phyloP scores from a whole-genome alignment of 208 protist species.

The Leishmania amazonensis region DNA sequence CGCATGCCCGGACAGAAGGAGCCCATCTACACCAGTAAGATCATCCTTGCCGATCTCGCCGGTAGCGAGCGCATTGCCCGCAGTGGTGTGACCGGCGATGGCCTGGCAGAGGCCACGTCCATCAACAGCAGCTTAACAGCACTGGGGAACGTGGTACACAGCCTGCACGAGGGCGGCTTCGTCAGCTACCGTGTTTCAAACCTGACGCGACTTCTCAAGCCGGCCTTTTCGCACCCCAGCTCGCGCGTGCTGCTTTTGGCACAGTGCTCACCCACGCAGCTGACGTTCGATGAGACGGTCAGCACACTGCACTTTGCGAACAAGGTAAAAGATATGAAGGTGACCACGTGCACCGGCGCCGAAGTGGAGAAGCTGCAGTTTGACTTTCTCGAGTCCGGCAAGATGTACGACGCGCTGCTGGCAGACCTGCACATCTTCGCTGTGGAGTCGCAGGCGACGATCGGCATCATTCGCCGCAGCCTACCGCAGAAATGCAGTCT shows the following conservation, averaged over 20 bases:
- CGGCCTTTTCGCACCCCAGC: slow-evolving; percentile 80
- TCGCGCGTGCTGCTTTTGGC: slow-evolving; percentile 88
- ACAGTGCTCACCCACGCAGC: slow-evolving; percentile 77
- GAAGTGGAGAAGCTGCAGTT: slow-evolving; percentile 62
- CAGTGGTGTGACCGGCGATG: slow-evolving; percentile 65
- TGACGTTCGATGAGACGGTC: slow-evolving; percentile 87
- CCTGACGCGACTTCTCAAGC: slow-evolving; percentile 88
- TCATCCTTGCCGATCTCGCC: slow-evolving; percentile 94
- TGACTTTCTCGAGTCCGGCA: slow-evolving; percentile 56
- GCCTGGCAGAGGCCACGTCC: slow-evolving; percentile 80
- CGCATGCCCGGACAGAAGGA: slow-evolving; percentile 72
- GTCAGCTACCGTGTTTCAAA: slow-evolving; percentile 91
- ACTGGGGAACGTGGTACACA: slow-evolving; percentile 93
- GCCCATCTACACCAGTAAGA: slow-evolving; percentile 80
- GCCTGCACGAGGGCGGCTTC: slow-evolving; percentile 78
- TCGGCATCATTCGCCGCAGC: slow-evolving; percentile 56
- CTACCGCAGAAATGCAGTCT: slow-evolving; percentile 50
- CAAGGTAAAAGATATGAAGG: slow-evolving; percentile 90
- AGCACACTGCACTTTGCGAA: slow-evolving; percentile 91
- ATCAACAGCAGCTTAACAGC: slow-evolving; percentile 95
- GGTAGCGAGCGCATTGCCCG: slow-evolving; percentile 88
- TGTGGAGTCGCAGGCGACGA: slow-evolving; percentile 39
- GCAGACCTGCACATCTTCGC: slow-evolving; percentile 80
- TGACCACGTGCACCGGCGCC: slow-evolving; percentile 40
- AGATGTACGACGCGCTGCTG: slow-evolving; percentile 63